A percentile compares a stretch with the other conserved stretches of the same genome.
Evolutionary conservation across 2,329 filamentous ascomycete species (phyloP).

Genomic region (Penicillium capsulatum): DNA sequence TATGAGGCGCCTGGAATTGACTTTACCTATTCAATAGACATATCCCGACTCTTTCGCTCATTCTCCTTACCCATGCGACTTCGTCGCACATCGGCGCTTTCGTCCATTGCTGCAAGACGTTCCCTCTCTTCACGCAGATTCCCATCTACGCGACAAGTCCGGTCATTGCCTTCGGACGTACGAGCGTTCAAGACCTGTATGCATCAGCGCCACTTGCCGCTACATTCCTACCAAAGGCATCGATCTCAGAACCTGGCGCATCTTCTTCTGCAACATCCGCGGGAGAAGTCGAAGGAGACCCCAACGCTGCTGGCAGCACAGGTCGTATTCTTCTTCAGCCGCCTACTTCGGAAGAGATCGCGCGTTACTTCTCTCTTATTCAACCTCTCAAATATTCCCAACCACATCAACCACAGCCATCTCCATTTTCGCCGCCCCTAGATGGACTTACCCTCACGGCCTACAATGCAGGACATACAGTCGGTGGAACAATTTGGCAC

Average conservation of each 20-base stretch:
- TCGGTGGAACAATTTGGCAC: constrained; percentile 98
- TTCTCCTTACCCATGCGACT: constrained; percentile 92
- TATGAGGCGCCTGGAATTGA: constrained; percentile 12
- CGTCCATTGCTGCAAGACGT: constrained; percentile 44
- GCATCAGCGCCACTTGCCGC: constrained; percentile 82
- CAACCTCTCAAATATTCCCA: constrained; percentile 95
- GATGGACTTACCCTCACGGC: constrained; percentile 92
- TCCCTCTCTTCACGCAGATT: constrained; percentile 85
- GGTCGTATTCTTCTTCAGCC: constrained; percentile 57
- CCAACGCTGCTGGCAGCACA: constrained; percentile 25
- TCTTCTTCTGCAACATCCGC: constrained; percentile 37
- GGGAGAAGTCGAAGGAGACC: constrained; percentile 31
- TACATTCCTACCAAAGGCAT: constrained; percentile 70
- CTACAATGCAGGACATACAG: constrained; percentile 91
- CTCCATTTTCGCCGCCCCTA: constrained; percentile 80
- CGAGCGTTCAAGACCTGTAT: constrained; percentile 87
- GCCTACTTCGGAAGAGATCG: constrained; percentile 83
- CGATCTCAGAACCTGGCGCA: constrained; percentile 58
- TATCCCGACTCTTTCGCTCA: constrained; percentile 83
- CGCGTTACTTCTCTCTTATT: constrained; percentile 83
- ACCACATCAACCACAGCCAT: constrained; percentile 82
- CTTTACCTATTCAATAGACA: constrained; percentile 53
- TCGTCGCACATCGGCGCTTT: constrained; percentile 78
- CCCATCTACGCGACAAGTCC: constrained; percentile 92
- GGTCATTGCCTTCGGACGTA: constrained; percentile 87